Evolutionary conservation across 2,329 filamentous ascomycete genomes (phyloP).

Genomic region (Colletotrichum spinosum): DNA sequence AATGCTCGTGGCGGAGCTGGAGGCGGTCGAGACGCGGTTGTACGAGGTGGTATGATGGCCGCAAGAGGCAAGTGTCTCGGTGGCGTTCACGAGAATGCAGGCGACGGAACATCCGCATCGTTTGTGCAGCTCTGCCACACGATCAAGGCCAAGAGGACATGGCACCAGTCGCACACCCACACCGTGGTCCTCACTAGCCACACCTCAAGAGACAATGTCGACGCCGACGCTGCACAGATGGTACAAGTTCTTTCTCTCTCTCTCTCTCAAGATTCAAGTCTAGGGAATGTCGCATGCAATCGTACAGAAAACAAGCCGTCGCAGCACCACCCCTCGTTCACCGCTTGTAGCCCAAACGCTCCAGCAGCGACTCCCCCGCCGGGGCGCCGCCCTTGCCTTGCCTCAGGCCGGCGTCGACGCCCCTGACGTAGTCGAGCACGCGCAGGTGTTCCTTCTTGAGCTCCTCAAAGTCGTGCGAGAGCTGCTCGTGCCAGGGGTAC

Average conservation of each 20-base stretch:
- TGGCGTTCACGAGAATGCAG: no score
- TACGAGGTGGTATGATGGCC: no score
- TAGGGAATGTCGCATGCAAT: constrained; percentile 30
- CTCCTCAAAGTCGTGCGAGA: constrained; percentile 70
- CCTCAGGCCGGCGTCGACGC: constrained; percentile 35
- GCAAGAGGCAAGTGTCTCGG: no score
- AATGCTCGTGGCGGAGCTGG: no score
- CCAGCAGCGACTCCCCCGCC: constrained; percentile 34
- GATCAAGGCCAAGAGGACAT: no score
- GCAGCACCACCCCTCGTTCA: background rate
- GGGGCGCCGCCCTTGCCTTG: constrained; percentile 33
- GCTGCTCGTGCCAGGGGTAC: constrained; percentile 77
- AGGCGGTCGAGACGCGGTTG: no score
- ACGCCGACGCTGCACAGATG: background rate
- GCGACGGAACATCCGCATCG: background rate
- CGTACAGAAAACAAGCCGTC: constrained; percentile 1
- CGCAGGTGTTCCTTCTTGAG: constrained; percentile 68
- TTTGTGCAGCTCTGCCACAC: background rate
- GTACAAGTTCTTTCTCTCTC: constrained; percentile 17
- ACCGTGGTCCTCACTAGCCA: no score
- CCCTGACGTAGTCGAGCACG: constrained; percentile 51
- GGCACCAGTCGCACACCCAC: no score
- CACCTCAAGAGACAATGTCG: background rate
- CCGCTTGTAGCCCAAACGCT: constrained; percentile 39
- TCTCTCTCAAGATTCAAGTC: constrained; percentile 20